Base-by-base conservation (phyloP, 2,329 filamentous ascomycete genomes). In the Fusarium piperis region DNA sequence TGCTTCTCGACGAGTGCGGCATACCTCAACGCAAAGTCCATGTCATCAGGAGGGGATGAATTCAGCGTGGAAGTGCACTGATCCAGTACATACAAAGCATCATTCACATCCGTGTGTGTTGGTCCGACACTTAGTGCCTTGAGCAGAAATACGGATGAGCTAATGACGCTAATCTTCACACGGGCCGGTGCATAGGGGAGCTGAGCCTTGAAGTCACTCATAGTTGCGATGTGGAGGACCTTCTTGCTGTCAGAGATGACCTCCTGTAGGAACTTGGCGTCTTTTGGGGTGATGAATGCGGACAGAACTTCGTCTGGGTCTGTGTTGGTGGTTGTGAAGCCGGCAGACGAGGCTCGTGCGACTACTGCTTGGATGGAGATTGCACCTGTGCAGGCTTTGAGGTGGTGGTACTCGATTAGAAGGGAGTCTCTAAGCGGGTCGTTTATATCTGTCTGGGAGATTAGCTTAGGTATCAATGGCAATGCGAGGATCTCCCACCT, bases 21-120 rank as follows among this genome's bases (percentile, higher is more conserved):
- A 33, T 76, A 76, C 38, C 74, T 62, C 30, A 76, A 41, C 0
- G 74, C 64, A 58, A 76, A 76, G 13, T 76, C 74, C 74, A 76
- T 76, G 4, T 76, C 74, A 30, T 76, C 74, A 2, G 68, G 62
- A 0, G 72, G 67, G 0, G 59, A 72, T 0, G 41, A 58, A 13
- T 64, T 69, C 1, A 76, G 65, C 0, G 66, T 65, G 2, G 48
- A 51, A 0, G 64, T 75, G n/a, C 72, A 75, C 23, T 65, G 66
- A 8, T 76, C 70, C 11, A 76, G 23, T 1, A 64, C 53, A 3
- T 39, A 51, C 3, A 76, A 23, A 1, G 71, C 69, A 18, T 64
- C 64, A 1, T 64, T 61, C 2, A 73, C 57, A 9, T 76, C 71
- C 1, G 73, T 71, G 10, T 72, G 36, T 2, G 63, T 26, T 38